Evolutionary conservation across 2,329 filamentous ascomycete species (phyloP).

Genomic region (Colletotrichum lentis): DNA sequence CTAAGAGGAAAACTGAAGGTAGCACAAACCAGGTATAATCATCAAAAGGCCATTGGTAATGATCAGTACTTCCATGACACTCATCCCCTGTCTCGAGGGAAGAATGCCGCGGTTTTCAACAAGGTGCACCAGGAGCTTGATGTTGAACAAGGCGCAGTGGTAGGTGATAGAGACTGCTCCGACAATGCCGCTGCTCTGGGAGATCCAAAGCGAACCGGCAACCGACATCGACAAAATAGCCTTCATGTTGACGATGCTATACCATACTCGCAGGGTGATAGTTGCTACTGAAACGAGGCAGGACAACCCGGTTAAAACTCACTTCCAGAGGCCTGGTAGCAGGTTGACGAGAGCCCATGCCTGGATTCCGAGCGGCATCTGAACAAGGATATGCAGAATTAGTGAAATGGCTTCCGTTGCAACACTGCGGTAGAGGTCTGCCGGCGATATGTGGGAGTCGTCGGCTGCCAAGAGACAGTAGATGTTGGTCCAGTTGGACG

Average conservation of each 20-base stretch:
- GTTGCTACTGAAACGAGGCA: slow-evolving; percentile 44
- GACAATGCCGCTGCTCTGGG: slow-evolving; percentile 49
- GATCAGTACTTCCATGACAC: slow-evolving; percentile 62
- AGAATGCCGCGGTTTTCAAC: slow-evolving; percentile 57
- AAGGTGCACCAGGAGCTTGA: slow-evolving; percentile 60
- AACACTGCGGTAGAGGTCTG: slow-evolving; percentile 50
- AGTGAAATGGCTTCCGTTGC: slow-evolving; percentile 54
- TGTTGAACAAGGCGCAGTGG: slow-evolving; percentile 65
- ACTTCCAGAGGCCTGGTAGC: slow-evolving; percentile 53
- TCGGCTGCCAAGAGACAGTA: slow-evolving; percentile 68
- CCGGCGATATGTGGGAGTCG: slow-evolving; percentile 55
- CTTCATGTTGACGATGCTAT: slow-evolving; percentile 49
- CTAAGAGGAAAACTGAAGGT: background rate
- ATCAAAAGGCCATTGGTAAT: slow-evolving; percentile 66
- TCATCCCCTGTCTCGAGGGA: slow-evolving; percentile 52
- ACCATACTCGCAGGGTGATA: slow-evolving; percentile 47
- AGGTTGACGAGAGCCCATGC: slow-evolving; percentile 61
- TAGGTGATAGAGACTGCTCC: slow-evolving; percentile 57
- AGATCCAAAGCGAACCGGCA: slow-evolving; percentile 48
- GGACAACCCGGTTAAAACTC: slow-evolving; percentile 46
- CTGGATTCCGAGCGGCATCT: slow-evolving; percentile 60
- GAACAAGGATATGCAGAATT: slow-evolving; percentile 55
- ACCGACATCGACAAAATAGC: slow-evolving; percentile 43
- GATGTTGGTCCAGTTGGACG: slow-evolving; percentile 66
- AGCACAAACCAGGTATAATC: slow-evolving; percentile 60